phyloP scores from a whole-genome alignment of 768 basidiomycete species.

The Termitomyces sp. region DNA sequence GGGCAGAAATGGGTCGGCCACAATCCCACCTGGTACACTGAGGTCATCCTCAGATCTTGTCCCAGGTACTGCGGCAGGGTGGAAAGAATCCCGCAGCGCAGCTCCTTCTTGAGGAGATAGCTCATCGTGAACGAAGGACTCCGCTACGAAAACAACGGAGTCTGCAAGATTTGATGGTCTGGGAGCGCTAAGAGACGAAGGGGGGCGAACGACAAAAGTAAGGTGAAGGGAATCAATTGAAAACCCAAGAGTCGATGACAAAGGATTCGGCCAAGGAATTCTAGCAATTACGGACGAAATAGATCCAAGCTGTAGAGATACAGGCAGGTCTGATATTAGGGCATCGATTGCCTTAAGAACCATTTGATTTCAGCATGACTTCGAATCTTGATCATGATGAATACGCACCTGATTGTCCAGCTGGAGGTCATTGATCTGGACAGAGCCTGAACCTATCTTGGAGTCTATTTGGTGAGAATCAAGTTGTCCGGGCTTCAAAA shows the following conservation, averaged over 20 bases:
- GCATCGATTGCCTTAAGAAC: constrained; percentile 71
- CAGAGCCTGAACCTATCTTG: constrained; percentile 87
- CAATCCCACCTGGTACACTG: constrained; percentile 66
- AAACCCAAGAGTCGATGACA: constrained; percentile 69
- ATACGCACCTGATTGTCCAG: constrained; percentile 67
- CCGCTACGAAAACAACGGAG: constrained; percentile 68
- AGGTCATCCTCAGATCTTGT: constrained; percentile 27
- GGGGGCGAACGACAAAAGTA: constrained; percentile 47
- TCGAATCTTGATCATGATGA: background rate
- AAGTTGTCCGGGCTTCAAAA: constrained; percentile 87
- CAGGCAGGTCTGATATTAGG: constrained; percentile 59
- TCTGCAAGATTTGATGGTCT: constrained; percentile 52
- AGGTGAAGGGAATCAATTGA: constrained; percentile 68
- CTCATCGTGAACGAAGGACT: constrained; percentile 85
- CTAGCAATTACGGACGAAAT: constrained; percentile 73
- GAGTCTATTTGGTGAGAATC: constrained; percentile 86
- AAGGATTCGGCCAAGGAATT: constrained; percentile 83
- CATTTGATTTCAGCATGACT: constrained; percentile 12
- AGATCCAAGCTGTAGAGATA: constrained; percentile 66
- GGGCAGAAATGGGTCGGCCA: constrained; percentile 43
- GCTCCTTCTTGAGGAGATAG: constrained; percentile 70
- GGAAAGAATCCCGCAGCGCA: constrained; percentile 66
- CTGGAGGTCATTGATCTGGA: constrained; percentile 83
- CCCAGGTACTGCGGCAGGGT: constrained; percentile 34
- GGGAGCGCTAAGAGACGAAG: constrained; percentile 18